Conservation (phyloP, 139 green algal genomes). For the Chara braunii region DNA sequence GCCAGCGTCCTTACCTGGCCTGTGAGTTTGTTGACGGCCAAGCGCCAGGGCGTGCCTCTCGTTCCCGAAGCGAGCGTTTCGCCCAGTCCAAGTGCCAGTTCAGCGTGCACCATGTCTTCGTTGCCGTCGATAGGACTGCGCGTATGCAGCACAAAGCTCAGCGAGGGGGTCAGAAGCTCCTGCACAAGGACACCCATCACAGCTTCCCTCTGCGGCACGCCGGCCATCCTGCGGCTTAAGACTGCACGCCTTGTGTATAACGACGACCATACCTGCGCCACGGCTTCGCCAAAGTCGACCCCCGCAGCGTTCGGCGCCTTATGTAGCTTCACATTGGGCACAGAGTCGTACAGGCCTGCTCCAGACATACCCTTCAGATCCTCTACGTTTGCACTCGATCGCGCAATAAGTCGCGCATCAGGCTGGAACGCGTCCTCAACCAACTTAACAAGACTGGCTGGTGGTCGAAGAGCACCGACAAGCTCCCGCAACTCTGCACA, state of each 20-base stretch:
- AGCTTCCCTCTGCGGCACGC: constrained; percentile 58
- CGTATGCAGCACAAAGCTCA: constrained; percentile 47
- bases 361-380: constrained; percentile 77
- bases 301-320: constrained; percentile 19
- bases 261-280: constrained; percentile 76
- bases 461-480: constrained; percentile 1
- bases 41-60: constrained; percentile 76
- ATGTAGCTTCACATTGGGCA: constrained; percentile 65
- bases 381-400: constrained; percentile 88
- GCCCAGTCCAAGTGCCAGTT: constrained; percentile 78
- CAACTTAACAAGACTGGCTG: neutral
- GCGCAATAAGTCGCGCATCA: constrained; percentile 52
- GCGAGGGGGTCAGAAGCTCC: constrained; percentile 41
- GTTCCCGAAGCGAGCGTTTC: constrained; percentile 87
- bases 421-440: constrained; percentile 1
- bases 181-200: constrained; percentile 87
- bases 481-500: constrained; percentile 25
- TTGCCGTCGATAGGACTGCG: constrained; percentile 38
- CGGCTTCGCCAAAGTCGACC: constrained; percentile 27
- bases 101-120: constrained; percentile 54
- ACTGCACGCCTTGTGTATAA: constrained; percentile 79
- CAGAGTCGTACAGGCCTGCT: constrained; percentile 90
- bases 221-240: constrained; percentile 55
- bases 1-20: constrained; percentile 59
- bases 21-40: constrained; percentile 61